Base-by-base conservation (phyloP, 2,329 filamentous ascomycete genomes). In the Cercospora canescens region DNA sequence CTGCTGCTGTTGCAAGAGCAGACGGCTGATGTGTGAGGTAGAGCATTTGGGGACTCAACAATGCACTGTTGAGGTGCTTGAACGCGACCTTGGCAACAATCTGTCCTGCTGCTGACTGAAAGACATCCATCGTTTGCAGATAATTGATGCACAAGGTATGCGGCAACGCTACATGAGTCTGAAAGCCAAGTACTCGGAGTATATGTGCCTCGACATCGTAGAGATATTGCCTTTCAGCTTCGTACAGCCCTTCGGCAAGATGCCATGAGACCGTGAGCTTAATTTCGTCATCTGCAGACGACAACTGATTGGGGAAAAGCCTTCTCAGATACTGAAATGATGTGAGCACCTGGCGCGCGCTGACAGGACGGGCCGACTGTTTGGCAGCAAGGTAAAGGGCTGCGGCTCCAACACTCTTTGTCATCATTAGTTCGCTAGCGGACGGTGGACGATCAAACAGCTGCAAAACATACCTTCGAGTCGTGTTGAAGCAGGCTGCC, bases 1-100 rank as follows among this genome's bases (percentile, higher is more conserved):
- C 91, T 1, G 94, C 92, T 1, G 94, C 92, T 2, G 93, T 92
- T 4, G 95, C 94, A 9, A 99, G 83, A 26, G 89, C 87, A 68
- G 91, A 87, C 1, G 95, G 94, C 77, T 98, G 95, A 76, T 97
- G 94, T 2, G 95, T 98, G 30, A 96, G 82, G 77, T 96, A 97
- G 14, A 97, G 82, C 76, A 96, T 83, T 79, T 98, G 94, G 8
- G 95, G 94, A 52, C 91, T 95, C 35, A 97, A 80, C 11, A 99
- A 82, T 2, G 92, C 90, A 7, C 91, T 88, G 77, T 97, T 98
- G n/a, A 98, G 84, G 75, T 96, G 89, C 60, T 89, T 88, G 50
- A 96, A 83, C 0, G 89, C 87, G 45, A 88, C 86, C 61, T 84
- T 83, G 1, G 91, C 86, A 2, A 96, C 83, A 6, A 79, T 80